Evolutionary conservation across 179 eudicot species (phyloP), one percentile per base, ranked within the genome.

Genomic region (Beta corolliflora): DNA sequence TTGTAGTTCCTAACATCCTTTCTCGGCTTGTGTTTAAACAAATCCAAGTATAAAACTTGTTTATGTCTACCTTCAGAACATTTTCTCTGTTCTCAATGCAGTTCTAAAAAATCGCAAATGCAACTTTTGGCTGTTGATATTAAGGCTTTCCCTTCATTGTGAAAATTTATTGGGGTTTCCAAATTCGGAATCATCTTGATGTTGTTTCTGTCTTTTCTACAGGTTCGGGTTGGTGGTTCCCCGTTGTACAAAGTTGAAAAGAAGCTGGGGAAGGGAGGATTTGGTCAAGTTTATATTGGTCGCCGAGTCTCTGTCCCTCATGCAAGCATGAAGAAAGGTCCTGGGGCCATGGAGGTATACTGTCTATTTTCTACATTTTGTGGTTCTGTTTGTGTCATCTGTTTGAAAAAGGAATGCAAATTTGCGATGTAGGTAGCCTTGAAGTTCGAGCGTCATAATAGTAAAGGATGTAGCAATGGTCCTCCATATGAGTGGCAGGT

Each of bases 231-330:
- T 59, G 94, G 94, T 79, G 87, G 86, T 81, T 95, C 98, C 21
- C 98, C 97, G 8, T 59, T 83, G 41, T 95, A 91, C 76, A 87
- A 81, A 85, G 56, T 89, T 66, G 98, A 90, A 7, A 91, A 72
- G 78, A 95, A 92, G 87, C 91, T 93, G 29, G 97, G 98, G 36
- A 95, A 92, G 84, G 98, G 98, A 79, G 98, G 98, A 21, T 95
- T 93, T 85, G 98, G 98, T 77, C 98, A 95, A 86, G 98, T 95
- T 58, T 93, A 55, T 75, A 46, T 75, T 16, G 77, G 77, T 56
- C 52, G 65, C 50, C 29, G 64, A 36, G 65, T 56, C 14, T 75
- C 77, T 75, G 25, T n/a, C 10, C n/a, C 72, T 14, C 8, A 31
- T 36, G 25, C 64, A 75, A 55, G 65, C 52, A 16, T 41, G 23